These are phyloP conservation scores for Colletotrichum navitas DNA, from an alignment of 2,329 filamentous ascomycete species.

Conservation along the genomic window DNA sequence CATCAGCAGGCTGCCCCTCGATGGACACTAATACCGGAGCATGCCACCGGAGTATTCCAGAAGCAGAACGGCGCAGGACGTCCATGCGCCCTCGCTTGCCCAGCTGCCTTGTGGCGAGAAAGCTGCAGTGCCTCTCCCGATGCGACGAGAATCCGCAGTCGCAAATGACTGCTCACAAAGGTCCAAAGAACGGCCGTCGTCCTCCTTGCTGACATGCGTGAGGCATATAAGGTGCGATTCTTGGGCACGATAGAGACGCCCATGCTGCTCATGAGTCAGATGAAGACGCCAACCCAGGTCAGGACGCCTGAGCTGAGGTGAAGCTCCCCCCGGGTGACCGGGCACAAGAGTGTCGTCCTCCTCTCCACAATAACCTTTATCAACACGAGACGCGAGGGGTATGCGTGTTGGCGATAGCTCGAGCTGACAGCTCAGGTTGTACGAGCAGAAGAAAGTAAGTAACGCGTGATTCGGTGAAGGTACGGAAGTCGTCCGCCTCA, in stretches of 20 bases:
- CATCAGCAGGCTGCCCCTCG: slow-evolving; percentile 18
- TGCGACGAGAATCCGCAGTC: slow-evolving; percentile 11
- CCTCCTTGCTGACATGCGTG: slow-evolving; percentile 37
- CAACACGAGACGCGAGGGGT: slow-evolving; percentile 39
- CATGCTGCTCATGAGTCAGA: not conserved
- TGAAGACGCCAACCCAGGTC: slow-evolving; percentile 10
- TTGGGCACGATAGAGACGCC: slow-evolving; percentile 4
- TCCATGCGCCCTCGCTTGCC: slow-evolving; percentile 21
- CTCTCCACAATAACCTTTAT: slow-evolving; percentile 13
- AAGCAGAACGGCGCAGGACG: slow-evolving; percentile 7
- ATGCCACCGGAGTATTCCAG: slow-evolving; percentile 31
- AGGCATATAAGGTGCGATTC: not conserved
- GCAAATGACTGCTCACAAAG: slow-evolving; percentile 39
- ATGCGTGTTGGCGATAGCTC: slow-evolving; percentile 30
- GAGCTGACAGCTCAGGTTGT: slow-evolving; percentile 37
- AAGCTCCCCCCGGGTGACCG: slow-evolving; percentile 25
- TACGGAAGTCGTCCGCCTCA: slow-evolving; percentile 31
- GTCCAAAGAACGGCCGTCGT: slow-evolving; percentile 3
- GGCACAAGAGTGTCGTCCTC: slow-evolving; percentile 1
- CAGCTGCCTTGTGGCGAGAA: not conserved
- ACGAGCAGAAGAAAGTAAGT: slow-evolving; percentile 30
- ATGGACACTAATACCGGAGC: slow-evolving; percentile 28
- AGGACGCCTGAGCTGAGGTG: slow-evolving; percentile 9
- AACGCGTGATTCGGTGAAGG: slow-evolving; percentile 38
- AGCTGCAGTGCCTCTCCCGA: slow-evolving; percentile 22